Conservation (phyloP, 345 rosid genomes). For the Citrus australasica region DNA sequence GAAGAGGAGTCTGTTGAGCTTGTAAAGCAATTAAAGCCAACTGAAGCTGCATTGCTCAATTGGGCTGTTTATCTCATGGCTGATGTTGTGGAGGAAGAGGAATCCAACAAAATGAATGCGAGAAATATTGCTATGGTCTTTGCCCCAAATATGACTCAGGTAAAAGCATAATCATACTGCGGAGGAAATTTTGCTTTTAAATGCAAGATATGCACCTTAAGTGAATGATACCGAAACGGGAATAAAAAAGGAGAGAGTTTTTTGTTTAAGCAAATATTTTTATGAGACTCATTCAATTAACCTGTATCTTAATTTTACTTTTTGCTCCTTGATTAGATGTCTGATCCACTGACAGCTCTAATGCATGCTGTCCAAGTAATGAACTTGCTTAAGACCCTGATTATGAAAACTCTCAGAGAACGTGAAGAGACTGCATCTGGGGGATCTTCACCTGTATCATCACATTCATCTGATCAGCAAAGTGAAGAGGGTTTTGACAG, state of each 20-base stretch:
- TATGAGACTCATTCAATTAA: background rate
- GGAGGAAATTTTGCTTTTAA: background rate
- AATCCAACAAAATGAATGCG: conserved; percentile 88
- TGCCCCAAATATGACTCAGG: conserved; percentile 98
- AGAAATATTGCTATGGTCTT: conserved; percentile 96
- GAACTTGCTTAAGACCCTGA: conserved; percentile 91
- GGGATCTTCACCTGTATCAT: conserved; percentile 67
- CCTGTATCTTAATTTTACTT: background rate
- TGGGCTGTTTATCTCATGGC: conserved; percentile 97
- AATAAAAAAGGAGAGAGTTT: background rate
- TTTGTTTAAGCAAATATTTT: background rate
- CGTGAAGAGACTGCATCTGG: conserved; percentile 64
- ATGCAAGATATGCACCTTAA: background rate
- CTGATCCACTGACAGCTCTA: conserved; percentile 89
- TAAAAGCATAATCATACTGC: conserved; percentile 8
- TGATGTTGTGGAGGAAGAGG: conserved; percentile 93
- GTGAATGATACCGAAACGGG: background rate
- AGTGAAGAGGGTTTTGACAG: conserved; percentile 61
- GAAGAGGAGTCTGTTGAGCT: conserved; percentile 74
- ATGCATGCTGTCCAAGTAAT: conserved; percentile 99
- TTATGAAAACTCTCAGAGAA: conserved; percentile 53
- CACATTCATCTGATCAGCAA: conserved; percentile 50
- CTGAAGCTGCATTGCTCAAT: conserved; percentile 78
- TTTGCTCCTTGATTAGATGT: conserved; percentile 47
- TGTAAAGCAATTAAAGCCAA: conserved; percentile 77